Evolutionary conservation across 108 stramenopile species (phyloP).

Genomic region (Nitzschia putrida): DNA sequence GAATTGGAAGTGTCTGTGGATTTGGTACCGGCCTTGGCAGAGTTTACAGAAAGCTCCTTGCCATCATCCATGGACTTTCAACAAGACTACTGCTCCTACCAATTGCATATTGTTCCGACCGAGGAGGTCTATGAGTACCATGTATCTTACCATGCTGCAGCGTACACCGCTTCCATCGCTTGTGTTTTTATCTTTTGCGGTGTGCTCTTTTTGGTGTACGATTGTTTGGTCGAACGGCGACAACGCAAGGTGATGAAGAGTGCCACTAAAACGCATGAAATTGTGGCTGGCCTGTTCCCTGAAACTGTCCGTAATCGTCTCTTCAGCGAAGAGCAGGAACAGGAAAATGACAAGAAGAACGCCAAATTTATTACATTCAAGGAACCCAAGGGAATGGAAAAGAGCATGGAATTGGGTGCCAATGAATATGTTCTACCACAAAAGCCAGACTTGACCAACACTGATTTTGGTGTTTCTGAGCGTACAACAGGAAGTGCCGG

Average conservation of each 20-base stretch:
- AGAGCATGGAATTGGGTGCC: neutral
- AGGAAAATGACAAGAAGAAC: neutral
- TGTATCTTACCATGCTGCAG: constrained; percentile 27
- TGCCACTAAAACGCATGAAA: constrained; percentile 17
- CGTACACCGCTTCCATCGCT: constrained; percentile 39
- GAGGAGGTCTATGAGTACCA: constrained; percentile 21
- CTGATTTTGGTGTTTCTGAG: neutral
- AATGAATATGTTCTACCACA: constrained; percentile 3
- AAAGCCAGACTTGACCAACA: constrained; percentile 4
- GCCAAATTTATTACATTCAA: neutral
- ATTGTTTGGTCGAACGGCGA: constrained; percentile 24
- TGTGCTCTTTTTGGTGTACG: constrained; percentile 29
- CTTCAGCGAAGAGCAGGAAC: constrained; percentile 4
- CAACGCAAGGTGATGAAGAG: constrained; percentile 20
- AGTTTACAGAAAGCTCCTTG: neutral
- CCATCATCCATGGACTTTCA: neutral
- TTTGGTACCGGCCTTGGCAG: neutral
- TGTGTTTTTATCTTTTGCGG: constrained; percentile 44
- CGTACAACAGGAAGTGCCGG: neutral
- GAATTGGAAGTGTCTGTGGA: neutral
- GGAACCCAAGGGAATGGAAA: neutral
- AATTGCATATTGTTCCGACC: constrained; percentile 32
- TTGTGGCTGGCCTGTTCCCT: constrained; percentile 28
- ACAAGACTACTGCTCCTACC: constrained; percentile 3
- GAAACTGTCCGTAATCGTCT: constrained; percentile 28